Percentiles rank a stretch among this genome's conserved stretches.
phyloP scores from a whole-genome alignment of 179 eudicot species.

The Corrigiola litoralis region DNA sequence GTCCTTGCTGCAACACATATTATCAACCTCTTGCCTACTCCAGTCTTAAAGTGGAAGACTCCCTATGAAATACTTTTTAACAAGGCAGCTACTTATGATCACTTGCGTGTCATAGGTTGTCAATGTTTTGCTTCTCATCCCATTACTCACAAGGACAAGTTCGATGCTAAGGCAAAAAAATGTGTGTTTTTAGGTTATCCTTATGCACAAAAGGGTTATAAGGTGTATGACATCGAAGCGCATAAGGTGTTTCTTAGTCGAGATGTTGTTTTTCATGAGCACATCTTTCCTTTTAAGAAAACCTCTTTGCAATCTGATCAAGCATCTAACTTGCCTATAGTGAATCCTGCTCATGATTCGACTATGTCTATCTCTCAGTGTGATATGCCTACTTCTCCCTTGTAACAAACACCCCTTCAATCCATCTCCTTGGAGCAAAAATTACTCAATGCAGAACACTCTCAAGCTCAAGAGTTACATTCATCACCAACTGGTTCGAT shows the following conservation, averaged over 20 bases:
- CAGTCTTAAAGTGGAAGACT: background rate
- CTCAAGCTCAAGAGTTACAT: too few relatives aligned
- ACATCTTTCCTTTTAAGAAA: background rate
- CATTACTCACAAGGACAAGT: background rate
- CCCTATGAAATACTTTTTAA: background rate
- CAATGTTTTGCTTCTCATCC: background rate
- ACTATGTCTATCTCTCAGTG: background rate
- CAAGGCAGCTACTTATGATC: background rate
- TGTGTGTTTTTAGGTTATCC: constrained; percentile 4
- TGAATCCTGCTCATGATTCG: background rate
- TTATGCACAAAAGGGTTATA: background rate
- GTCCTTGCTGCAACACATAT: background rate
- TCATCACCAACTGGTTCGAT: too few relatives aligned
- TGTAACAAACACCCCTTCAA: too few relatives aligned
- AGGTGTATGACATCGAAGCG: background rate
- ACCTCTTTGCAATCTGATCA: too few relatives aligned
- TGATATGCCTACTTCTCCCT: too few relatives aligned
- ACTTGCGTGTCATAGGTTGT: background rate
- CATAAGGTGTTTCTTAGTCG: background rate
- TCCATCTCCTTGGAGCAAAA: too few relatives aligned
- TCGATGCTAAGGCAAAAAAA: background rate
- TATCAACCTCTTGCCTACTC: background rate
- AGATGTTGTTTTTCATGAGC: background rate
- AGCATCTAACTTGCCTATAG: too few relatives aligned
- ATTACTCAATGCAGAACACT: too few relatives aligned